Percentiles rank a stretch among this genome's conserved stretches.
phyloP scores from a whole-genome alignment of 306 rosid species.

The Senna siamea region DNA sequence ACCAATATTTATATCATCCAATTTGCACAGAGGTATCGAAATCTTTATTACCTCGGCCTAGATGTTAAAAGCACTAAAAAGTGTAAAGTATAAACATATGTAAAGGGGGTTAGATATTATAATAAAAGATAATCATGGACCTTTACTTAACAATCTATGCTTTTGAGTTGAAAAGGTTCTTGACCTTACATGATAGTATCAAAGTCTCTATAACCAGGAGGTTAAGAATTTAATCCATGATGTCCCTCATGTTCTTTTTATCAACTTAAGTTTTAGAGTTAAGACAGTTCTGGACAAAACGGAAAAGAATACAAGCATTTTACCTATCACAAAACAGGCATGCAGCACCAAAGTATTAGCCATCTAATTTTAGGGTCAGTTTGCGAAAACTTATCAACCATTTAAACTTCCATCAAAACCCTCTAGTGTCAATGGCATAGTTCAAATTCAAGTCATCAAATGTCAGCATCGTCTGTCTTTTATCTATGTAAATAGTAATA shows the following conservation, averaged over 20 bases:
- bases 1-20: background rate
- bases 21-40: background rate
- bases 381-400: background rate
- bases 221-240: no score
- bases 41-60: background rate
- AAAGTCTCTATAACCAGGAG: background rate
- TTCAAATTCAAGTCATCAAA: slow-evolving; percentile 3
- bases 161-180: no score
- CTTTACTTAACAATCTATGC: background rate
- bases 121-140: background rate
- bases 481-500: slow-evolving; percentile 10
- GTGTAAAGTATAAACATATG: no score
- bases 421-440: background rate
- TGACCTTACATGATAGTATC: background rate
- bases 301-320: background rate
- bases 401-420: background rate
- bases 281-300: background rate
- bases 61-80: background rate
- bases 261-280: no score
- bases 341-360: background rate
- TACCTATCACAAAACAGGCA: background rate
- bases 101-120: background rate
- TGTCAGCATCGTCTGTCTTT: background rate
- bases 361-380: background rate
- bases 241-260: no score